Evolutionary conservation across 2,329 filamentous ascomycete genomes (phyloP).

Genomic region (Uncinocarpus reesii): DNA sequence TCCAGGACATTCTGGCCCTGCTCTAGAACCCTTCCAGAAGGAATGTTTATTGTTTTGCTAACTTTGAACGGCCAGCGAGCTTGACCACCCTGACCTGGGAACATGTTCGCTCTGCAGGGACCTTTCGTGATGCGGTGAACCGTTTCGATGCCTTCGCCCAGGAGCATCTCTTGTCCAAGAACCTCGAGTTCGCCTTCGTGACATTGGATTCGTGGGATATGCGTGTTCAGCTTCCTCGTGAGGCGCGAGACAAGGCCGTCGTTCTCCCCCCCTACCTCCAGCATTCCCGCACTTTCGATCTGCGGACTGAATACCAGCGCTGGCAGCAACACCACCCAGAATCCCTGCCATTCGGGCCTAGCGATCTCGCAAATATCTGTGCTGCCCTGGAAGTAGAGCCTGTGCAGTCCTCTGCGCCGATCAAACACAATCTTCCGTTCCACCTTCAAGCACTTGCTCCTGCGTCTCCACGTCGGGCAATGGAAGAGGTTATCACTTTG

Average conservation of each 20-base stretch:
- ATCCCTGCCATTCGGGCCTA: conserved; percentile 90
- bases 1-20: conserved; percentile 13
- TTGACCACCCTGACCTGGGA: conserved; percentile 98
- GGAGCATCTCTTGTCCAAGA: conserved; percentile 81
- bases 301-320: conserved; percentile 93
- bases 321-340: conserved; percentile 99
- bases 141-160: conserved; percentile 89
- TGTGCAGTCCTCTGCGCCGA: conserved; percentile 91
- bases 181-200: conserved; percentile 95
- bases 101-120: conserved; percentile 92
- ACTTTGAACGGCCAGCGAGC: conserved; percentile 53
- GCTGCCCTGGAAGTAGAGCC: conserved; percentile 96
- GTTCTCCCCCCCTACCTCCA: conserved; percentile 94
- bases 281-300: conserved; percentile 92
- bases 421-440: conserved; percentile 97
- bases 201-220: conserved; percentile 98
- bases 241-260: conserved; percentile 95
- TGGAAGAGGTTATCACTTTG: conserved; percentile 94
- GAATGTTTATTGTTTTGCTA: conserved; percentile 12
- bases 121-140: conserved; percentile 92
- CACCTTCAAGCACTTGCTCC: conserved; percentile 92
- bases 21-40: conserved; percentile 7
- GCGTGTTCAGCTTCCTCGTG: conserved; percentile 89
- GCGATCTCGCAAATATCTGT: conserved; percentile 93
- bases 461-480: conserved; percentile 85